Evolutionary conservation across 2,329 filamentous ascomycete genomes (phyloP), one percentile per base, ranked within the genome.

Genomic region (Hortaea sp.): DNA sequence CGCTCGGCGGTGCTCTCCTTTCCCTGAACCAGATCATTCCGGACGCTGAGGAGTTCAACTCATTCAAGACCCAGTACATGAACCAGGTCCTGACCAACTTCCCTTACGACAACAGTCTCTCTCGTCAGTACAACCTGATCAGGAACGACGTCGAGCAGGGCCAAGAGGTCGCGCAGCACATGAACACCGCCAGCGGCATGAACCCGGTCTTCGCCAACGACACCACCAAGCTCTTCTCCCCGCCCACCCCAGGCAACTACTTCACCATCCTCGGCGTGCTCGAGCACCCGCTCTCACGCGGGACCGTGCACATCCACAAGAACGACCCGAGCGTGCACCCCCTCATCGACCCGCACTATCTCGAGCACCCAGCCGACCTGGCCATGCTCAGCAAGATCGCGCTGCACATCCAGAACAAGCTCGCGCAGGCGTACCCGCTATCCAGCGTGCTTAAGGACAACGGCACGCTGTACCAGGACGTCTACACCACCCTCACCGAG

Each of bases 231-330:
- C 49, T 58, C 35, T 55, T 58, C 47, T 13, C 46, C 29, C 48
- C 51, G 5, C 46, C 45, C 9, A 45, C 45, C 2, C 48, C 44
- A 2, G 53, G 55, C 6, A 44, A 45, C 37, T 50, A 43, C 50
- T 43, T 53, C 34, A 81, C 75, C 0, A 71, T 82, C 1, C 74
- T 82, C 43, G 71, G 74, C 7, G 71, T 74, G 48, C 63, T 75
- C 20, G 60, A 74, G 7, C 69, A 70, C 0, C 71, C 73, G 0
- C 53, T 75, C 30, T 75, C 72, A 49, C 66, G 39, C 49, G 69
- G 69, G 7, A 61, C 64, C 34, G 67, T 75, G 54, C 70, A 46
- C 49, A 53, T 60, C 45, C 27, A 45, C 9, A 53, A 54, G 10
- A 12, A 53, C 35, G 39, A 56, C 44, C 42, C 54, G 29, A 39